Evolutionary conservation across 2,329 filamentous ascomycete genomes (phyloP), one percentile per base, ranked within the genome.

Genomic region (Mycogone perniciosa): DNA sequence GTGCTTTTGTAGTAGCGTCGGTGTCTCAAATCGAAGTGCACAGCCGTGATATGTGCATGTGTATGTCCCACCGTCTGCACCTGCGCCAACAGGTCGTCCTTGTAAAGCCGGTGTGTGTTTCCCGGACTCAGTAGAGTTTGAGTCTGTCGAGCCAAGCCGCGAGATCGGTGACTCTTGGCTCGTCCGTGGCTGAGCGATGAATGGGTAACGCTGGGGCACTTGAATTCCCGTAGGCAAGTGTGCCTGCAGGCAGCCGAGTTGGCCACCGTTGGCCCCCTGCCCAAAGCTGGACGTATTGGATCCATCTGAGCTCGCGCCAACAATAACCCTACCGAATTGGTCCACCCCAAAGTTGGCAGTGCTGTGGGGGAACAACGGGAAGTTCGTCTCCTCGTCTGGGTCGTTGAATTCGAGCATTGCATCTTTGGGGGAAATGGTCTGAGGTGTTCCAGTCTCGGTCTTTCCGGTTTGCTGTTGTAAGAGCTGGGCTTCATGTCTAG

Each of bases 11-110:
- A 99, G 77, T 59, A 91, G 83, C 7, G 83, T 78, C 4, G 90
- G 89, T 1, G 89, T 89, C 59, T 95, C 89, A 63, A 99, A 99
- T 48, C 93, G 86, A 58, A 86, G 76, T 0, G 84, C 85, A 65
- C 93, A 97, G 8, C 90, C 89, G 62, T 95, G 90, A 62, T 96
- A 96, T 1, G 91, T 96, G 69, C 93, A 99, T 1, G 91, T 95
- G 71, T 96, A 99, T 0, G 91, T 96, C 9, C 92, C 92, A 20
- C 84, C 80, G 58, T 95, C 88, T 0, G 89, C 87, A 11, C 76
- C 75, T 2, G 85, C 83, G 38, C 82, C 76, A 2, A 72, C 67
- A 0, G 89, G 89, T 35, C 77, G 73, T 62, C 75, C 59, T 46
- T 73, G 56, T 34, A 63, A 62, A 5, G 53, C 59, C 7, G 70